A percentile compares a stretch with the other conserved stretches of the same genome.
Evolutionary conservation across 139 green algal species (phyloP).

Genomic region (Tetraselmis chui): DNA sequence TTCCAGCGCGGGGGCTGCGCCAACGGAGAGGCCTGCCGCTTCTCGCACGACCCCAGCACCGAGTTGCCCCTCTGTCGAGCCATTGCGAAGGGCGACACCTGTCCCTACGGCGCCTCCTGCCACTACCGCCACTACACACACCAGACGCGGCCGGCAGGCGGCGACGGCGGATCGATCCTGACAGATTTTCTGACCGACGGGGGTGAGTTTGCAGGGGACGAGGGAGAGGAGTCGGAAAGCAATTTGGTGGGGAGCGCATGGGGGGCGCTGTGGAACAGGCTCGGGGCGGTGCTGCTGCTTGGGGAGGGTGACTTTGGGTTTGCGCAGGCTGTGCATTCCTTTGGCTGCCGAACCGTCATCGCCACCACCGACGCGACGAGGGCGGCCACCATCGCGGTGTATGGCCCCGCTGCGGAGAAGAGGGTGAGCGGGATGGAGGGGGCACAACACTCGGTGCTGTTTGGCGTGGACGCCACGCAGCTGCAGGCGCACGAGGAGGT

Average conservation of each 20-base stretch:
- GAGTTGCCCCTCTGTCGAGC: not conserved
- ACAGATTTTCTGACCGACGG: no score
- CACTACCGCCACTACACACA: constrained; percentile 1
- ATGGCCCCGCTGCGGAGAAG: constrained; percentile 8
- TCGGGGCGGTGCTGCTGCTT: constrained; percentile 21
- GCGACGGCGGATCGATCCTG: no score
- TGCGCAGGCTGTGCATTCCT: constrained; percentile 11
- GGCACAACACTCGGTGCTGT: not conserved
- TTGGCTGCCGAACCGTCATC: not conserved
- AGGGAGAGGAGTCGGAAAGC: no score
- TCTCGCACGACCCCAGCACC: constrained; percentile 7
- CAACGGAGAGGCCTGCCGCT: not conserved
- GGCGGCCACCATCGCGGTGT: not conserved
- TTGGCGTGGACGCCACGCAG: constrained; percentile 16
- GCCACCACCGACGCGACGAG: constrained; percentile 3
- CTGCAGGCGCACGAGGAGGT: not conserved
- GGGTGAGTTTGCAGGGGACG: no score
- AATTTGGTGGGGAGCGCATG: not conserved
- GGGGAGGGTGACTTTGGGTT: constrained; percentile 38
- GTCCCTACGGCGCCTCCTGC: not conserved
- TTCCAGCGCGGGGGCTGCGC: not conserved
- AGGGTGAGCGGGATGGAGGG: no score
- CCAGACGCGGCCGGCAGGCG: not conserved
- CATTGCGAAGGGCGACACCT: not conserved
- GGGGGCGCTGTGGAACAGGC: not conserved